A percentile compares a stretch with the other conserved stretches of the same genome.
Conservation (phyloP, 1,284 basidiomycete species). For the Lentinula novae-zelandiae region DNA sequence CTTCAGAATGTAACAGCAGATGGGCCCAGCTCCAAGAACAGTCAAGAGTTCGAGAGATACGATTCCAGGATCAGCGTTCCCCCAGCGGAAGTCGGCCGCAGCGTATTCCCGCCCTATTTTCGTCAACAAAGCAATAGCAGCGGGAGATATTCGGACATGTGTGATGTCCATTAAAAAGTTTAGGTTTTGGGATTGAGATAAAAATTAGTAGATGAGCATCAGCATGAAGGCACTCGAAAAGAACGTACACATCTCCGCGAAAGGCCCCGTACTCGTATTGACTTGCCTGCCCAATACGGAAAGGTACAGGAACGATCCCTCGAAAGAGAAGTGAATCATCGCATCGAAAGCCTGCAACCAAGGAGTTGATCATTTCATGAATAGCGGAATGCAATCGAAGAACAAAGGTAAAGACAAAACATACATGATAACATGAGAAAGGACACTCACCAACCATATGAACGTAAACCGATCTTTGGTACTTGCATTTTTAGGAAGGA, state of each 20-base stretch:
- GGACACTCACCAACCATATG: constrained; percentile 60
- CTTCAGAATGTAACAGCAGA: constrained; percentile 67
- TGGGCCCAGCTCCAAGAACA: constrained; percentile 69
- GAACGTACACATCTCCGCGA: constrained; percentile 73
- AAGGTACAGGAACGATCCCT: constrained; percentile 74
- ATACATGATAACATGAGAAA: neutral
- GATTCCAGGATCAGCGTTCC: constrained; percentile 69
- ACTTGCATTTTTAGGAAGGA: constrained; percentile 59
- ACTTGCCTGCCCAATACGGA: constrained; percentile 72
- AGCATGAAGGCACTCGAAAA: neutral
- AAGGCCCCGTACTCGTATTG: constrained; percentile 60
- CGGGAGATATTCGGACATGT: neutral
- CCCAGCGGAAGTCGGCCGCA: constrained; percentile 80
- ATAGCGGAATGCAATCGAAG: neutral
- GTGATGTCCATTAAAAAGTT: neutral
- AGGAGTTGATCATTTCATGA: neutral
- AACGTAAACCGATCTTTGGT: constrained; percentile 66
- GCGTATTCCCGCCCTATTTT: constrained; percentile 54
- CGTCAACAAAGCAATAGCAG: neutral
- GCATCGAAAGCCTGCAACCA: constrained; percentile 63
- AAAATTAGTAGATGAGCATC: neutral
- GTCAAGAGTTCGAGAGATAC: constrained; percentile 81
- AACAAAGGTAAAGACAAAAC: neutral
- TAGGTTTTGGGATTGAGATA: neutral
- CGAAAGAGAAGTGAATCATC: constrained; percentile 75